Evolutionary conservation across 202 grass and related monocot species (phyloP).

Genomic region (Setaria viridis): DNA sequence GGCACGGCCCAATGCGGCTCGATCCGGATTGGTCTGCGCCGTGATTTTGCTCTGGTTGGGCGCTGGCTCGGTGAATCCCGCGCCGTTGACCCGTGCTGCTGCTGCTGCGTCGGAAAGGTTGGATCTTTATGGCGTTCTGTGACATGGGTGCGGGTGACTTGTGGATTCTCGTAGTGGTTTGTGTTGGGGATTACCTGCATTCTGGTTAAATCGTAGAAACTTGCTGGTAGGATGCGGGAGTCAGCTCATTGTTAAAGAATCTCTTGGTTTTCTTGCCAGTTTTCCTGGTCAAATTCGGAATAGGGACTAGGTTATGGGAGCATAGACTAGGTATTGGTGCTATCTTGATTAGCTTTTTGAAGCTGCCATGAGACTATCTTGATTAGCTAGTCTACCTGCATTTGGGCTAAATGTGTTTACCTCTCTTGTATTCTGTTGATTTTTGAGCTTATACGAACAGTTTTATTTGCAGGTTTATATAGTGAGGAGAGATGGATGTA

Average conservation of each 20-base stretch:
- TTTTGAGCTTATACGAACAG: slow-evolving; percentile 38
- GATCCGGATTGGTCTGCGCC: slow-evolving; percentile 37
- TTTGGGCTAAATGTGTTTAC: slow-evolving; percentile 22
- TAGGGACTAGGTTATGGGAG: background rate
- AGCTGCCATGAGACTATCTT: background rate
- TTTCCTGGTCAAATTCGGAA: slow-evolving; percentile 37
- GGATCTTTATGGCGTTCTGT: slow-evolving; percentile 50
- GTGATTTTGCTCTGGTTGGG: slow-evolving; percentile 37
- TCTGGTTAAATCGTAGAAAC: slow-evolving; percentile 11
- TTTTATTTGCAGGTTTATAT: slow-evolving; percentile 35
- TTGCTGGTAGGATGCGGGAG: background rate
- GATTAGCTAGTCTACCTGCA: slow-evolving; percentile 33
- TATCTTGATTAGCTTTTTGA: too few species aligned
- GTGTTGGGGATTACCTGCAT: slow-evolving; percentile 46
- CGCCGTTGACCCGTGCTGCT: slow-evolving; percentile 42
- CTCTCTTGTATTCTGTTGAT: slow-evolving; percentile 33
- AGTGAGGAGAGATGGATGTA: slow-evolving; percentile 66
- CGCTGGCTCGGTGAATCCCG: slow-evolving; percentile 26
- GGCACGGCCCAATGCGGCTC: slow-evolving; percentile 45
- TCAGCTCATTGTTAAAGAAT: background rate
- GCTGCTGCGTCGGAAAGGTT: slow-evolving; percentile 24
- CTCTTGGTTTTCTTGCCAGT: background rate
- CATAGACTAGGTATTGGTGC: too few species aligned
- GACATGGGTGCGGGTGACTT: background rate
- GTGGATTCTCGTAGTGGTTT: slow-evolving; percentile 26